phyloP scores from a whole-genome alignment of 2,329 filamentous ascomycete species.

The Fusarium phyllophilum region DNA sequence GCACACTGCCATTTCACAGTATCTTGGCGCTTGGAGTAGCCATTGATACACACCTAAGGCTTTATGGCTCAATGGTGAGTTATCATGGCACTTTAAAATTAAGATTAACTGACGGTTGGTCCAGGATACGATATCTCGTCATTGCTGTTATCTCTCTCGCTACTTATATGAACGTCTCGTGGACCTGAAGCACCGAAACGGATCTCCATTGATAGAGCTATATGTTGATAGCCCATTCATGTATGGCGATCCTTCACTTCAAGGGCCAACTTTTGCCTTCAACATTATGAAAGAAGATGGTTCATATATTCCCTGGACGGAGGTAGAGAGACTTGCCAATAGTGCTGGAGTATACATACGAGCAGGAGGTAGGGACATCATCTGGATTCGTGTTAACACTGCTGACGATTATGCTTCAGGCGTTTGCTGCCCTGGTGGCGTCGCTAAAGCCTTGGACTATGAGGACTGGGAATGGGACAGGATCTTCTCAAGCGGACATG shows the following conservation, averaged over 20 bases:
- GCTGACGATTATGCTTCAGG: slow-evolving; percentile 45
- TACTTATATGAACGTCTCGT: slow-evolving; percentile 59
- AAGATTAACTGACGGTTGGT: neutral
- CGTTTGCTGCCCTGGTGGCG: slow-evolving; percentile 59
- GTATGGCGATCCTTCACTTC: slow-evolving; percentile 62
- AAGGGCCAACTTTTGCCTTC: slow-evolving; percentile 72
- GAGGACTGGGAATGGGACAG: slow-evolving; percentile 64
- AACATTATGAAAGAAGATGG: slow-evolving; percentile 67
- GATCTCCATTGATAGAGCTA: slow-evolving; percentile 60
- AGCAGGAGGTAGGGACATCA: slow-evolving; percentile 55
- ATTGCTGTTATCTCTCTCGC: slow-evolving; percentile 65
- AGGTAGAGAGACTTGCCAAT: slow-evolving; percentile 69
- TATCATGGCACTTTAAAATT: neutral
- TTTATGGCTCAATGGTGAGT: slow-evolving; percentile 65
- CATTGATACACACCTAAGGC: slow-evolving; percentile 63
- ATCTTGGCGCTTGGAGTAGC: slow-evolving; percentile 71
- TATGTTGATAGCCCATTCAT: slow-evolving; percentile 60
- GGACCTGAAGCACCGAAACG: slow-evolving; percentile 63
- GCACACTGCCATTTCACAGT: slow-evolving; percentile 72
- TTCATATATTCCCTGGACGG: slow-evolving; percentile 63
- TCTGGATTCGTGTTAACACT: neutral
- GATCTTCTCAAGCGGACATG: slow-evolving; percentile 66
- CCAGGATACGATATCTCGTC: slow-evolving; percentile 62
- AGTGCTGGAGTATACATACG: slow-evolving; percentile 67
- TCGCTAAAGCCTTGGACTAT: slow-evolving; percentile 60